Evolutionary conservation across 306 rosid genomes (phyloP), one percentile per base, ranked within the genome.

Genomic region (Spatholobus suberectus): DNA sequence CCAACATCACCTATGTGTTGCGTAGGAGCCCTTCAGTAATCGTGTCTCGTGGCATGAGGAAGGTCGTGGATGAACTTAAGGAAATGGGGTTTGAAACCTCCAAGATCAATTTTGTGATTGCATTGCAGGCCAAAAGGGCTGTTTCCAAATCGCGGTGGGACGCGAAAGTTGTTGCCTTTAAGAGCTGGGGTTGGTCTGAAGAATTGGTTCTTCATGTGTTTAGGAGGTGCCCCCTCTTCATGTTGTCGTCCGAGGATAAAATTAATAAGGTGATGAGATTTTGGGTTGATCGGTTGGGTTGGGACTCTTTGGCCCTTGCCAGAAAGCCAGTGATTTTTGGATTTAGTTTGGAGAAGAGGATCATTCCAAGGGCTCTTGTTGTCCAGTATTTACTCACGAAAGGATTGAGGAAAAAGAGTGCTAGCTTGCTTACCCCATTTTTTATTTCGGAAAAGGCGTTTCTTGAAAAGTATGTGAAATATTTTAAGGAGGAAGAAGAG

Each of bases 1-100:
- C 79, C 4, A 13, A 9, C 26, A 70, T 77, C 5, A 1, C 18
- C 68, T 0, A 0, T 32, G 17, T 77, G 20, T 12, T 46, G 47
- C 7, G 6, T 0, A 17, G 20, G 5, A 58, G 79, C 2, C 37
- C 15, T n/a, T 18, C 29, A 8, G 0, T 38, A 0, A 14, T 70
- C 1, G 1, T 9, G 8, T n/a, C 0, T 46, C 5, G 0, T 34
- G 38, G 18, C 43, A 70, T 88, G 47, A 66, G 40, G 51, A 20
- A 38, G 57, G 27, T 0, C 9, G 73, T 87, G n/a, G 79, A 73
- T 51, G 79, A 86, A 68, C 76, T 93, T 1, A 85, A 68, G 88
- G 80, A 57, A 51, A 84, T 93, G 87, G 89, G 93, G 9, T 85
- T 93, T 77, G 40, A 87, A 43, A 32, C 89, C 73, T 83, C 37